These are phyloP conservation scores for Arbutus unedo DNA, from an alignment of 148 eudicot genomes.

Conservation along the genomic window DNA sequence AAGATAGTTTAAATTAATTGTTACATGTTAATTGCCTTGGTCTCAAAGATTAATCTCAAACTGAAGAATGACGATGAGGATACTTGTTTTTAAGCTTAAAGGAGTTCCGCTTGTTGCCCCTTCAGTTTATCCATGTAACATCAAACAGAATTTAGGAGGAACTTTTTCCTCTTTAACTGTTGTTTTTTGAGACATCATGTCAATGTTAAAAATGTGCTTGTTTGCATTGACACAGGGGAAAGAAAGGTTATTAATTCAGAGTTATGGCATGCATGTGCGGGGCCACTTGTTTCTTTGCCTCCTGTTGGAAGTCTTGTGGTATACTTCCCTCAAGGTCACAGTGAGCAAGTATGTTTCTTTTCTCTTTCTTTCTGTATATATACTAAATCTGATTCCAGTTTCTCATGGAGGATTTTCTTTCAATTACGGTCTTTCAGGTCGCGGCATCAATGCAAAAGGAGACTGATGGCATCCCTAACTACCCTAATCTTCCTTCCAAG, in stretches of 20 bases:
- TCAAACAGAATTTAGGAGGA: not conserved
- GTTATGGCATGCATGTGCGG: constrained; percentile 99
- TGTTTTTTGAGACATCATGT: not conserved
- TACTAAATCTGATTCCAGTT: constrained; percentile 4
- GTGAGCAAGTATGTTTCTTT: constrained; percentile 77
- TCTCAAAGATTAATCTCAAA: not conserved
- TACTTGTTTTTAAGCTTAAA: not conserved
- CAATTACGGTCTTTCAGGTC: constrained; percentile 44
- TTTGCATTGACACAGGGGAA: constrained; percentile 45
- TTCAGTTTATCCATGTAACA: not conserved
- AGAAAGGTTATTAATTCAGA: constrained; percentile 76
- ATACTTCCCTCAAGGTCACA: constrained; percentile 98
- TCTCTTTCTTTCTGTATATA: constrained; percentile 8
- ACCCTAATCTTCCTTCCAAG: constrained; percentile 97
- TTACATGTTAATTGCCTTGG: not conserved
- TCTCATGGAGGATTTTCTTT: constrained; percentile 20
- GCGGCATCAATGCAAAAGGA: constrained; percentile 97
- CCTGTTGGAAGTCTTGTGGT: constrained; percentile 95
- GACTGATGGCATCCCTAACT: constrained; percentile 79
- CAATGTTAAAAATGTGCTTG: not conserved
- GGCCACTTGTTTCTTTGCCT: constrained; percentile 87
- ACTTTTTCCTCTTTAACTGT: not conserved
- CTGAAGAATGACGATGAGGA: constrained; percentile 6
- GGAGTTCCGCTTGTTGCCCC: not conserved
- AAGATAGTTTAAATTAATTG: not conserved